A percentile compares a stretch with the other conserved stretches of the same genome.
phyloP scores from a whole-genome alignment of 1,139 yeast species.

The Scheffersomyces lignicola region DNA sequence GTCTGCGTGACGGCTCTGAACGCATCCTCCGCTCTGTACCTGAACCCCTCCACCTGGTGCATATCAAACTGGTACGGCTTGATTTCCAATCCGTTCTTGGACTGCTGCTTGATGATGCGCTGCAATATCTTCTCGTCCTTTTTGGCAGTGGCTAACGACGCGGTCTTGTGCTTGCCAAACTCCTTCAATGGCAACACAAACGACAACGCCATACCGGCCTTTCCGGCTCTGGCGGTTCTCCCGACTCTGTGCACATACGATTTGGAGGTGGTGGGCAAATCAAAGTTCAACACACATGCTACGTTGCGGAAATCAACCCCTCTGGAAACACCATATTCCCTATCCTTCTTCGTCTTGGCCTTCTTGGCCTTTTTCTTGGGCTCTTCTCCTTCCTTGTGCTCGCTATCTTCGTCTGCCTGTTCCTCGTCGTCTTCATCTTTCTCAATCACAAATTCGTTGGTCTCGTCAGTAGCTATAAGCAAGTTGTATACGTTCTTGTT shows the following conservation, averaged over 20 bases:
- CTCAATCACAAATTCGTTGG: conserved; percentile 51
- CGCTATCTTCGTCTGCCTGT: conserved; percentile 24
- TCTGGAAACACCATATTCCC: conserved; percentile 91
- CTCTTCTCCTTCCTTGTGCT: conserved; percentile 48
- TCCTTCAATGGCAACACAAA: conserved; percentile 84
- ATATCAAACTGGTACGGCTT: conserved; percentile 89
- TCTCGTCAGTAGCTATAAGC: conserved; percentile 93
- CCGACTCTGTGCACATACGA: conserved; percentile 95
- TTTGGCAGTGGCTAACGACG: conserved; percentile 68
- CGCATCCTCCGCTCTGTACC: conserved; percentile 97
- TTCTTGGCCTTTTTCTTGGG: conserved; percentile 32
- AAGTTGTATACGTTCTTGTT: conserved; percentile 86
- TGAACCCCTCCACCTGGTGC: conserved; percentile 91
- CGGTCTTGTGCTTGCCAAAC: conserved; percentile 86
- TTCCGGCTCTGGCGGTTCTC: conserved; percentile 97
- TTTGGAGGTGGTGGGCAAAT: conserved; percentile 85
- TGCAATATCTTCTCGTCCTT: conserved; percentile 83
- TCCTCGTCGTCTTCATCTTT: conserved; percentile 53
- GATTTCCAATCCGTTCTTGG: conserved; percentile 67
- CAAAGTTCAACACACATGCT: conserved; percentile 95
- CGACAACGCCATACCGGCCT: conserved; percentile 91
- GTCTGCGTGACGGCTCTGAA: conserved; percentile 91
- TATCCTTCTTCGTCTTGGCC: conserved; percentile 48
- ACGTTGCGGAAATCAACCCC: conserved; percentile 97
- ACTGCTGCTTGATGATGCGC: conserved; percentile 76